Evolutionary conservation across 345 rosid species (phyloP).

Genomic region (Boechera retrofracta): DNA sequence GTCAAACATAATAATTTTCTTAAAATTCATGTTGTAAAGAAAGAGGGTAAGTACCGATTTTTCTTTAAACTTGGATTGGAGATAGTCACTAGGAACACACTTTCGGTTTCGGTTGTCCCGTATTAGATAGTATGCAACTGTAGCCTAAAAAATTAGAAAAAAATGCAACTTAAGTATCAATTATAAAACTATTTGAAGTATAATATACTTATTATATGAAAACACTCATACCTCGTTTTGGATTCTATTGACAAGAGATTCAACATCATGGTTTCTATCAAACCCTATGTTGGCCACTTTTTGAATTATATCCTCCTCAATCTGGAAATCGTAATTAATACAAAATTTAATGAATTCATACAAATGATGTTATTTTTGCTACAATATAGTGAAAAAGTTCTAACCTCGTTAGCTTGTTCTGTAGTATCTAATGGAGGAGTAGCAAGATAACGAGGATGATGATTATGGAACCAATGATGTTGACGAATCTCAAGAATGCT

Average conservation of each 20-base stretch:
- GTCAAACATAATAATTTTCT: too few relatives aligned
- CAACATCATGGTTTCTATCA: slow-evolving; percentile 59
- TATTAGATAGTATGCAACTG: slow-evolving; percentile 10
- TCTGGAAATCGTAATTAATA: slow-evolving; percentile 48
- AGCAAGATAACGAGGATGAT: slow-evolving; percentile 71
- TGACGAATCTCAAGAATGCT: slow-evolving; percentile 64
- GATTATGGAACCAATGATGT: slow-evolving; percentile 65
- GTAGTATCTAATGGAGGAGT: slow-evolving; percentile 69
- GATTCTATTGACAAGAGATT: slow-evolving; percentile 66
- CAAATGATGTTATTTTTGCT: slow-evolving; percentile 1
- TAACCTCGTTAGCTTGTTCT: slow-evolving; percentile 70
- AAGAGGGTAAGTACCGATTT: slow-evolving; percentile 52
- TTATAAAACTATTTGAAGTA: too few relatives aligned
- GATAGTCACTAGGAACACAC: slow-evolving; percentile 55
- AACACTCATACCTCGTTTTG: slow-evolving; percentile 65
- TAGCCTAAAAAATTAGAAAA: slow-evolving; percentile 59
- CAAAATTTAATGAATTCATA: neutral
- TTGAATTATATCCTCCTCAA: slow-evolving; percentile 68
- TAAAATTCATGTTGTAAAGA: neutral
- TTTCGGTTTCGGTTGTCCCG: too few relatives aligned
- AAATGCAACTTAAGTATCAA: too few relatives aligned
- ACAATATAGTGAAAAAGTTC: neutral
- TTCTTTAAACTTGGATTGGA: slow-evolving; percentile 61
- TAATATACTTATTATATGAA: neutral
- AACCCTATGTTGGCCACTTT: slow-evolving; percentile 45